Evolutionary conservation across 2,329 filamentous ascomycete species (phyloP).

Genomic region (Claviceps fusiformis): DNA sequence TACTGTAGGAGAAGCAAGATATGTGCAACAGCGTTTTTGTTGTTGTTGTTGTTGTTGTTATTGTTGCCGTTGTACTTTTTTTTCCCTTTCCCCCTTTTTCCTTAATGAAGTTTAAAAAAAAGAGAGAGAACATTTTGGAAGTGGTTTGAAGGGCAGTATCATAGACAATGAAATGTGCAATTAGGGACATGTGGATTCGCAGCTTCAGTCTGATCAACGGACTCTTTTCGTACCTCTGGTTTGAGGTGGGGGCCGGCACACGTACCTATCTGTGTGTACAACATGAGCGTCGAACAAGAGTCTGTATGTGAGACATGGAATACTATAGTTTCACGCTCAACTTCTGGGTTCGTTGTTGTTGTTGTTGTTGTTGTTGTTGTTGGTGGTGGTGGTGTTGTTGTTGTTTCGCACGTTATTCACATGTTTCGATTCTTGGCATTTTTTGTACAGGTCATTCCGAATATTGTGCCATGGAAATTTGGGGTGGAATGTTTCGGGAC

Average conservation of each 20-base stretch:
- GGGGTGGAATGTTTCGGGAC: too few relatives aligned
- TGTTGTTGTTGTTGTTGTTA: background rate
- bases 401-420: too few relatives aligned
- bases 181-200: background rate
- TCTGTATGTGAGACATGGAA: background rate
- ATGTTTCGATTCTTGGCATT: too few relatives aligned
- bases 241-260: background rate
- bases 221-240: background rate
- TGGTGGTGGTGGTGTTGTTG: too few relatives aligned
- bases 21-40: background rate
- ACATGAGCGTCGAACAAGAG: background rate
- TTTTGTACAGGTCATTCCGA: too few relatives aligned
- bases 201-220: background rate
- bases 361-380: background rate
- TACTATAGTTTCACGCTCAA: background rate
- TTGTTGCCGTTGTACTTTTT: too few relatives aligned
- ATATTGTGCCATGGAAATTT: too few relatives aligned
- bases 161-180: conserved; percentile 1
- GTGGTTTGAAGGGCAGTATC: background rate
- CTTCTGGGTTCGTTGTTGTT: background rate
- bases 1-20: background rate
- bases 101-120: background rate
- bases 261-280: background rate
- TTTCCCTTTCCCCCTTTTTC: background rate
- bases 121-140: background rate